phyloP scores from a whole-genome alignment of 495 filamentous ascomycete genomes.

The Penicillium fimorum region DNA sequence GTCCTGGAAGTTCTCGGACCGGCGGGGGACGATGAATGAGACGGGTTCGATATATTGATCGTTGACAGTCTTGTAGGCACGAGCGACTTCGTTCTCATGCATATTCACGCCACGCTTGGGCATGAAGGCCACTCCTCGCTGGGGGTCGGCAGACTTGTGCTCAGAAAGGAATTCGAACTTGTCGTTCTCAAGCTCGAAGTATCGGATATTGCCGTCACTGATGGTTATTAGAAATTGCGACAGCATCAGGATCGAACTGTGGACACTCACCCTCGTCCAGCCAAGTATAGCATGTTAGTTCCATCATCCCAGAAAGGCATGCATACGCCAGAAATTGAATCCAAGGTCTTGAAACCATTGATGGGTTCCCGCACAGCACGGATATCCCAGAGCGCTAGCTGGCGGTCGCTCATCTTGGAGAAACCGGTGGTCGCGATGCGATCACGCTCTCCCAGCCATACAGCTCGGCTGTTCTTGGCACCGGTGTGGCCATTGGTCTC shows the following conservation, averaged over 20 bases:
- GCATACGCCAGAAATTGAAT: slow-evolving; percentile 94
- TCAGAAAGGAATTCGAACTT: slow-evolving; percentile 96
- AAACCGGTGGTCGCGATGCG: slow-evolving; percentile 95
- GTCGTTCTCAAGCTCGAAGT: slow-evolving; percentile 95
- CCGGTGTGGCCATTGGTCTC: slow-evolving; percentile 84
- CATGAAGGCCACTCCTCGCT: slow-evolving; percentile 91
- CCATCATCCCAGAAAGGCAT: slow-evolving; percentile 99
- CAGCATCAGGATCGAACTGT: too few relatives aligned
- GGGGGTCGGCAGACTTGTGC: slow-evolving; percentile 92
- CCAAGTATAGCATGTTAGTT: slow-evolving; percentile 87
- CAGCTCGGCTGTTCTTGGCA: slow-evolving; percentile 92
- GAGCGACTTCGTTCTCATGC: slow-evolving; percentile 94
- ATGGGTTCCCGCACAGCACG: slow-evolving; percentile 75
- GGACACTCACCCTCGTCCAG: slow-evolving; percentile 82
- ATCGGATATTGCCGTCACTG: slow-evolving; percentile 97
- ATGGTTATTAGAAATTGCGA: slow-evolving; percentile 18
- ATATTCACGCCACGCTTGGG: slow-evolving; percentile 94
- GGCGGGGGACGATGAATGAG: slow-evolving; percentile 92
- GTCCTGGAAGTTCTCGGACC: slow-evolving; percentile 95
- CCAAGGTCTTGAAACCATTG: slow-evolving; percentile 81
- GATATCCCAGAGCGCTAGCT: slow-evolving; percentile 93
- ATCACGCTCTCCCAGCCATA: slow-evolving; percentile 96
- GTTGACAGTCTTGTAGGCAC: slow-evolving; percentile 94
- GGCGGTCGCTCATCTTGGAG: slow-evolving; percentile 95
- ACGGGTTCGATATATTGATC: slow-evolving; percentile 93